These are phyloP conservation scores for Dendrocalamus sinicus DNA, from an alignment of 176 grass and related monocot genomes.

Conservation along the genomic window DNA sequence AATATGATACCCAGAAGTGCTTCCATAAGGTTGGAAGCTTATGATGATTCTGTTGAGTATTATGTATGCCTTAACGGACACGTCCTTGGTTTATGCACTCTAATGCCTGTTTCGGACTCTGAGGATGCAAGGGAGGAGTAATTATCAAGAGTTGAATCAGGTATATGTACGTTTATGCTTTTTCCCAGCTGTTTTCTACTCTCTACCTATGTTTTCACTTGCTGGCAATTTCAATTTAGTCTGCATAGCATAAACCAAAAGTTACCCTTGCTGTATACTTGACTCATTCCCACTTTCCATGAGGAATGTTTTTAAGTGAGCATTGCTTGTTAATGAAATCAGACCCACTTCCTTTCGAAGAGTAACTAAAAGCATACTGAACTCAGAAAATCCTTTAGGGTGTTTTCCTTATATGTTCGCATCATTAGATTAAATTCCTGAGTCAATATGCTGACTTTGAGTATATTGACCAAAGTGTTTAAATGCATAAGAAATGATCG, in stretches of 20 bases:
- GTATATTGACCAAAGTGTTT: background rate
- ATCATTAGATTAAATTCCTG: background rate
- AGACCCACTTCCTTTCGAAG: background rate
- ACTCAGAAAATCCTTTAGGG: background rate
- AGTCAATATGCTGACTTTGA: background rate
- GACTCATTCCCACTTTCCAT: background rate
- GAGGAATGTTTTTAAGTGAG: background rate
- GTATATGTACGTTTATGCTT: constrained; percentile 39
- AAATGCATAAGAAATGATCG: constrained; percentile 3
- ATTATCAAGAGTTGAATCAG: constrained; percentile 44
- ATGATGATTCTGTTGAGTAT: constrained; percentile 71
- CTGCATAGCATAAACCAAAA: constrained; percentile 31
- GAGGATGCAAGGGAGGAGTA: constrained; percentile 63
- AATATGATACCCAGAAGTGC: constrained; percentile 75
- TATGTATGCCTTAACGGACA: constrained; percentile 88
- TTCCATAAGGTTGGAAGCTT: constrained; percentile 53
- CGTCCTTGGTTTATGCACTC: constrained; percentile 69
- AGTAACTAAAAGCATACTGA: background rate
- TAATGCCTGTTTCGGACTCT: constrained; percentile 69
- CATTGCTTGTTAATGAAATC: background rate
- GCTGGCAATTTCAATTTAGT: constrained; percentile 18
- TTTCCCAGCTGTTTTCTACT: background rate
- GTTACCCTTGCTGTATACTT: background rate
- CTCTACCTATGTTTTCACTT: constrained; percentile 13
- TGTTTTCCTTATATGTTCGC: constrained; percentile 4